Conservation (phyloP, 176 grass and related monocot species). For the Oryza glumipatula region DNA sequence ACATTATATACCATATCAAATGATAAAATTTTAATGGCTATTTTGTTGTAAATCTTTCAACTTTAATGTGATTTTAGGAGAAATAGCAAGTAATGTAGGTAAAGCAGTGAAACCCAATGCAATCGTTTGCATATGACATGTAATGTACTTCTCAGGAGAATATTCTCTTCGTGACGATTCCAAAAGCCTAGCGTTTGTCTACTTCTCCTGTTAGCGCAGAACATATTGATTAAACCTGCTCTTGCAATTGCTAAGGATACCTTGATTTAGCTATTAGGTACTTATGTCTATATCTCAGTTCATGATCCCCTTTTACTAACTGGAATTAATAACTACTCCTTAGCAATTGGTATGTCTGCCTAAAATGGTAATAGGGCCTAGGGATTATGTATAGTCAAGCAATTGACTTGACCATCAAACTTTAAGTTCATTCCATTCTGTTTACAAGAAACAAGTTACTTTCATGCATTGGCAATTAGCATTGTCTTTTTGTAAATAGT, state of each 20-base stretch:
- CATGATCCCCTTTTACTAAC: not conserved
- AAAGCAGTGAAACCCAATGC: not conserved
- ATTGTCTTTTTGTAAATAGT: too few species aligned
- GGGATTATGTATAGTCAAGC: not conserved
- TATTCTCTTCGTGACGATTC: not conserved
- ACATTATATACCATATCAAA: not conserved
- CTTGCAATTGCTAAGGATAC: not conserved
- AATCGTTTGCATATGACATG: not conserved
- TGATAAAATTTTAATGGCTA: not conserved
- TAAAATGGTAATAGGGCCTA: not conserved
- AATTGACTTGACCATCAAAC: not conserved
- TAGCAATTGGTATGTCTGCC: not conserved
- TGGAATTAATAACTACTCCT: not conserved
- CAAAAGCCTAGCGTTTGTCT: not conserved
- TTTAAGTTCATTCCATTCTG: not conserved
- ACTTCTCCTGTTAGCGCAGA: not conserved
- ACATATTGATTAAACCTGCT: not conserved
- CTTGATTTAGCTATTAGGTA: not conserved
- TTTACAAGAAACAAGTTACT: not conserved
- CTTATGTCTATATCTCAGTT: not conserved
- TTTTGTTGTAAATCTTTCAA: not conserved
- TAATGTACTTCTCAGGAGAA: not conserved
- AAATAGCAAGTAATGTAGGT: not conserved
- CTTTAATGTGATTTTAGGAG: conserved; percentile 5
- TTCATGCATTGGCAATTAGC: not conserved